phyloP scores from a whole-genome alignment of 768 basidiomycete species.

The Lyophyllum atratum region DNA sequence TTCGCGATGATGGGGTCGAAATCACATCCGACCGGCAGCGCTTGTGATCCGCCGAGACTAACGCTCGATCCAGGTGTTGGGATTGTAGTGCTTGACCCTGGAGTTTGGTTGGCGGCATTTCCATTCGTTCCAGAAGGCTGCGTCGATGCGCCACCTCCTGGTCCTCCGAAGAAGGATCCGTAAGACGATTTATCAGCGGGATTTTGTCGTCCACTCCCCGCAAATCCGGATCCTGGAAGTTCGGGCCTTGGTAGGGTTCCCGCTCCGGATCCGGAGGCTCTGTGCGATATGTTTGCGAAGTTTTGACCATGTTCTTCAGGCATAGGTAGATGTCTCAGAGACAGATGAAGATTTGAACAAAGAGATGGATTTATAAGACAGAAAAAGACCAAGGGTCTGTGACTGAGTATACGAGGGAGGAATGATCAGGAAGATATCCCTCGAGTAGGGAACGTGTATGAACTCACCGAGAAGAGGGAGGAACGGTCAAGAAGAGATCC shows the following conservation, averaged over 20 bases:
- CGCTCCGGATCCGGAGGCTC: too few species aligned
- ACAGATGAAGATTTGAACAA: not conserved
- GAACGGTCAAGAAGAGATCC: not conserved
- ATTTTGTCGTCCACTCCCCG: too few species aligned
- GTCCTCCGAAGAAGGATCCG: not conserved
- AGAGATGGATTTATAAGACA: not conserved
- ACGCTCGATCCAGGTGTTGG: too few species aligned
- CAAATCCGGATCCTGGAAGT: too few species aligned
- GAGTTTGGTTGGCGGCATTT: not conserved
- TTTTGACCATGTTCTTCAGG: not conserved
- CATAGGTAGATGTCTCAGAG: not conserved
- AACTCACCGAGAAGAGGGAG: too few species aligned
- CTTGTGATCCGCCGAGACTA: not conserved
- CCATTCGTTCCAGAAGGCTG: not conserved
- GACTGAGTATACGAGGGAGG: not conserved
- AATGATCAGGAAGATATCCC: not conserved
- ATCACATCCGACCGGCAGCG: too few species aligned
- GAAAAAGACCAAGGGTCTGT: not conserved
- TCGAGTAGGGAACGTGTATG: too few species aligned
- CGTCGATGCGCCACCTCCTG: not conserved
- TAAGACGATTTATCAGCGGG: too few species aligned
- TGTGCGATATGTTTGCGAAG: not conserved
- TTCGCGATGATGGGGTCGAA: not conserved
- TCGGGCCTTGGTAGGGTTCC: too few species aligned
- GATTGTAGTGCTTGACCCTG: too few species aligned